Percentiles rank a stretch among this genome's conserved stretches.
phyloP scores from a whole-genome alignment of 495 filamentous ascomycete species.

The Hypoxylon fragiforme region DNA sequence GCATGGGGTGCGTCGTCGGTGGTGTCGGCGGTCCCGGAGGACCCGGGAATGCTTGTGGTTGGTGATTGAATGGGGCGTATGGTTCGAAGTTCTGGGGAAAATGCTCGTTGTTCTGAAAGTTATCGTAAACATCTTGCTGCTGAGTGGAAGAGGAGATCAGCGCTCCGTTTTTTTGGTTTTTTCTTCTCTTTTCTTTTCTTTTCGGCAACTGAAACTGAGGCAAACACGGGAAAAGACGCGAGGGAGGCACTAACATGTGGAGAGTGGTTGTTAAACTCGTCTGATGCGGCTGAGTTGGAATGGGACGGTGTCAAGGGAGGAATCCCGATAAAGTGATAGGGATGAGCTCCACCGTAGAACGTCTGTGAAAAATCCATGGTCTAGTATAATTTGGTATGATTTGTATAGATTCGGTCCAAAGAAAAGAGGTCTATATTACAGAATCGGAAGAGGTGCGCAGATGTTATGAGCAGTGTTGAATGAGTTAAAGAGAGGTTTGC shows the following conservation, averaged over 20 bases:
- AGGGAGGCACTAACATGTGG: conserved; percentile 53
- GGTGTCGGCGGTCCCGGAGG: conserved; percentile 53
- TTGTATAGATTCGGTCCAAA: conserved; percentile 6
- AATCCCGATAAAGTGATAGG: conserved; percentile 59
- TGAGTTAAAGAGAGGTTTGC: conserved; percentile 19
- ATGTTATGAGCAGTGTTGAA: conserved; percentile 12
- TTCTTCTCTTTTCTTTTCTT: no score
- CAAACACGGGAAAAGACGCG: conserved; percentile 15
- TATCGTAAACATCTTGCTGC: conserved; percentile 52
- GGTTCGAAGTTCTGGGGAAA: conserved; percentile 49
- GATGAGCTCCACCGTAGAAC: conserved; percentile 53
- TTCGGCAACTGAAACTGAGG: conserved; percentile 20
- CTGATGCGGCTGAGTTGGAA: conserved; percentile 54
- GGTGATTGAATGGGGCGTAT: conserved; percentile 46
- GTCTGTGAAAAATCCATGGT: conserved; percentile 51
- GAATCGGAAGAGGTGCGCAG: not conserved
- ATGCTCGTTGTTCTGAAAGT: conserved; percentile 48
- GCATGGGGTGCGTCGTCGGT: conserved; percentile 37
- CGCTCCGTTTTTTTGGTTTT: no score
- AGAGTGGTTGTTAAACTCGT: conserved; percentile 57
- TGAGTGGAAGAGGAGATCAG: conserved; percentile 35
- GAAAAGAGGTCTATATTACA: conserved; percentile 14
- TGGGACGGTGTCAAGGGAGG: conserved; percentile 56
- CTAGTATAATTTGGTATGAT: no score
- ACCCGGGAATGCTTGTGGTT: conserved; percentile 42